Percentiles rank a stretch among this genome's conserved stretches.
These are phyloP conservation scores for Posidonia australis DNA, from an alignment of 106 monocot genomes.

Conservation along the genomic window DNA sequence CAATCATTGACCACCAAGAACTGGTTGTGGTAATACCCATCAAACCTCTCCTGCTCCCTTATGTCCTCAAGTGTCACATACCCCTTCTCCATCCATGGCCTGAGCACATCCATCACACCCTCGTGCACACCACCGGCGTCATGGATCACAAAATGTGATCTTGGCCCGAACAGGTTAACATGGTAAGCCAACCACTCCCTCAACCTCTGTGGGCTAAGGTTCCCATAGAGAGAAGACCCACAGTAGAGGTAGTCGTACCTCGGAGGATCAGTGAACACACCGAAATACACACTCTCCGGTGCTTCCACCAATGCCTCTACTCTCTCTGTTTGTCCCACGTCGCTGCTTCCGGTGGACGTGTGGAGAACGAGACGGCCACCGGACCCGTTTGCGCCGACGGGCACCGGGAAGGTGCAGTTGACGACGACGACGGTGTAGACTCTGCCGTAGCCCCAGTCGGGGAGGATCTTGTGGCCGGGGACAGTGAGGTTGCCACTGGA, in stretches of 20 bases:
- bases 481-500: neutral
- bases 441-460: constrained; percentile 82
- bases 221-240: constrained; percentile 59
- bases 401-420: constrained; percentile 51
- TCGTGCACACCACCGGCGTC: constrained; percentile 65
- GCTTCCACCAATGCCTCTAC: constrained; percentile 39
- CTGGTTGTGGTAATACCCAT: constrained; percentile 89
- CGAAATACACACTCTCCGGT: constrained; percentile 21
- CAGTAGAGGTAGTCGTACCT: constrained; percentile 68
- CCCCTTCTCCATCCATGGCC: constrained; percentile 62
- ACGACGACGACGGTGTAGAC: constrained; percentile 79
- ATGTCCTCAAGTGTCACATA: constrained; percentile 52
- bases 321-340: constrained; percentile 10
- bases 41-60: constrained; percentile 54
- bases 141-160: constrained; percentile 58
- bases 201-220: constrained; percentile 53
- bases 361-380: constrained; percentile 46
- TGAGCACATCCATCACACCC: constrained; percentile 48
- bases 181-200: constrained; percentile 80
- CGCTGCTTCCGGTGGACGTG: constrained; percentile 26
- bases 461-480: constrained; percentile 40
- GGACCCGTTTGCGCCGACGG: constrained; percentile 28
- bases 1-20: constrained; percentile 81
- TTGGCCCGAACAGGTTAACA: constrained; percentile 35
- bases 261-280: constrained; percentile 19